Base-by-base conservation (phyloP, 75 land plant genomes). In the Azolla pinnata region DNA sequence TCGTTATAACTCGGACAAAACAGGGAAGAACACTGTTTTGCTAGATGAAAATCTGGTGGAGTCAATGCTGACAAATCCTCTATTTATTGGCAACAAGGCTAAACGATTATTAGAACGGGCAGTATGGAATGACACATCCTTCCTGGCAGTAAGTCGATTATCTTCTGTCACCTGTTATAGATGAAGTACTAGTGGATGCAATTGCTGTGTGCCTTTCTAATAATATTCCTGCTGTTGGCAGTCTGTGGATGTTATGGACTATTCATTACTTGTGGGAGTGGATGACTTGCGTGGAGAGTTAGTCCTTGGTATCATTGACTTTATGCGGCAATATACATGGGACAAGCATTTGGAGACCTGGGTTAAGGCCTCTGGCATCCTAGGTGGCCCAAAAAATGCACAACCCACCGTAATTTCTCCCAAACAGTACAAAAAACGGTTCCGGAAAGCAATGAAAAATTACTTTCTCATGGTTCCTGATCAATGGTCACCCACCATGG, bases 281-380 rank as follows among this genome's bases (percentile, higher is more conserved):
- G 87, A 83, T 57, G 74, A 71, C 17, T 61, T 89, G 54, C 73
- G 68, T 0, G 65, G 31, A 5, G 91, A 86, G 68, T 79, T 95
- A 45, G 91, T 95, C 12, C 70, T 84, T 38, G 99, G 99, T 0
- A 95, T 95, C 26, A 95, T 95, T 51, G 99, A 95, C 63, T 95
- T 83, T 60, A 77, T 95, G 29, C 34, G 67, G 62, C 89, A 90
- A 65, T 85, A 85, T 38, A 89, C 96, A 0, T 89, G 96, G 99
- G 99, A 89, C 61, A 95, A 95, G 76, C 90, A 95, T 45, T 68
- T 95, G n/a, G 99, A 95, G 66, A 83, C 96, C 3, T 89, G 91
- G 90, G 99, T 89, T n/a, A 95, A 95, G 67, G 77, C 85, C 4
- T 95, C 96, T 2, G 75, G 75, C 23, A 67, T 73, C 49, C 80